These are phyloP conservation scores for Talaromyces ruber DNA, from an alignment of 495 filamentous ascomycete genomes.

Conservation along the genomic window DNA sequence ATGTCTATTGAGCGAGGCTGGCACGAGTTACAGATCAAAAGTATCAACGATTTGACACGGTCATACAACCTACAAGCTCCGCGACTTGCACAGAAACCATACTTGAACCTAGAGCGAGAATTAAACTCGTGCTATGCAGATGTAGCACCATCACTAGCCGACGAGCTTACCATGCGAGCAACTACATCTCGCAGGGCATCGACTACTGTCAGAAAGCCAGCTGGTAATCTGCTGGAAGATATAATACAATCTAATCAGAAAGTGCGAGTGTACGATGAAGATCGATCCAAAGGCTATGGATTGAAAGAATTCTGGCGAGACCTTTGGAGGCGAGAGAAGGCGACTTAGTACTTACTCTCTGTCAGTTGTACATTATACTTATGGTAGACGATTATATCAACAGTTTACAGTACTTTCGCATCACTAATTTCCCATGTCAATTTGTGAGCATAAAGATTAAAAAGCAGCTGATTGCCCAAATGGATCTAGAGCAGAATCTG, in stretches of 20 bases:
- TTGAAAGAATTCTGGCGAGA: conserved; percentile 84
- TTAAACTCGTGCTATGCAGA: conserved; percentile 74
- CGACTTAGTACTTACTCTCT: conserved; percentile 2
- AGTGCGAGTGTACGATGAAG: conserved; percentile 60
- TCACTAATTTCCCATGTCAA: too few species aligned
- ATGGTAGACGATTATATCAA: too few species aligned
- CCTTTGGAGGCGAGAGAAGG: conserved; percentile 32
- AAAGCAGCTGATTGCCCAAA: too few species aligned
- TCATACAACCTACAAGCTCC: conserved; percentile 95
- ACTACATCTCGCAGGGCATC: conserved; percentile 30
- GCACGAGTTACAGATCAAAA: conserved; percentile 65
- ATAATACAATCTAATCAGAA: conserved; percentile 42
- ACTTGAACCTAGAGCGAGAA: conserved; percentile 78
- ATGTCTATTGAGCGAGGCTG: conserved; percentile 65
- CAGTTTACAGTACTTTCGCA: too few species aligned
- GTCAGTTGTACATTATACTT: too few species aligned
- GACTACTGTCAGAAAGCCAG: background rate
- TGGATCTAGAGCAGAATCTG: too few species aligned
- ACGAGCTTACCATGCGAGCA: conserved; percentile 63
- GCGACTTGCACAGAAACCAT: conserved; percentile 85
- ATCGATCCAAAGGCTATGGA: conserved; percentile 63
- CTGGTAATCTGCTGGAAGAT: conserved; percentile 15
- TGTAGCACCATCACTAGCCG: conserved; percentile 65
- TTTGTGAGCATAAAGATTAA: too few species aligned
- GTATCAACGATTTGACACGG: conserved; percentile 72